Conservation (phyloP, 805 yeast genomes). For the Starmerella lactis-condensi region DNA sequence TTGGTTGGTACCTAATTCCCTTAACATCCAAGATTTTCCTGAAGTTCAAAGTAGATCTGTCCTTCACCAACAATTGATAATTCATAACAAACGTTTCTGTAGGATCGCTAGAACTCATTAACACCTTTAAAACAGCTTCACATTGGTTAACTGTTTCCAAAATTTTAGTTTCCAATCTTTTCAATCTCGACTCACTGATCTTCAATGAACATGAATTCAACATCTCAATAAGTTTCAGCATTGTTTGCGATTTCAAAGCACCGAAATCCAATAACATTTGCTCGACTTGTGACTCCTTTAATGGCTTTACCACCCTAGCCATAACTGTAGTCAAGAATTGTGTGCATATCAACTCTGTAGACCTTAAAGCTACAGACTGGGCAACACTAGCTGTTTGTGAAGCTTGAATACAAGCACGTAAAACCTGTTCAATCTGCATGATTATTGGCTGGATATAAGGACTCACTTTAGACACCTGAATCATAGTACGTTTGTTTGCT, state of each 20-base stretch:
- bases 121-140: conserved; percentile 49
- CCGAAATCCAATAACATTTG: conserved; percentile 63
- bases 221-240: conserved; percentile 22
- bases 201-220: no score
- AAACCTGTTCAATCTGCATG: conserved; percentile 28
- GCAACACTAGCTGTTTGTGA: conserved; percentile 36
- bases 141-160: conserved; percentile 22
- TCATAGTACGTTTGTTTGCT: conserved; percentile 1
- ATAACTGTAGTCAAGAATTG: conserved; percentile 38
- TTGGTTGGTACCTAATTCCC: conserved; percentile 26
- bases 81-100: conserved; percentile 40
- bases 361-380: conserved; percentile 40
- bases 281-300: conserved; percentile 54
- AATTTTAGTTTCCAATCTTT: conserved; percentile 8
- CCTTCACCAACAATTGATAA: conserved; percentile 51
- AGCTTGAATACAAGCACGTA: conserved; percentile 23
- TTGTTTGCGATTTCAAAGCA: conserved; percentile 34
- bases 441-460: conserved; percentile 17
- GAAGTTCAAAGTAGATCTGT: conserved; percentile 43
- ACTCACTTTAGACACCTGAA: conserved; percentile 12
- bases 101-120: conserved; percentile 51
- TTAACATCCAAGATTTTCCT: conserved; percentile 45
- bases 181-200: conserved; percentile 16
- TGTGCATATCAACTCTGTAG: conserved; percentile 44
- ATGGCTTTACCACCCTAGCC: conserved; percentile 39